Conservation (phyloP, 23 red algal genomes). For the Chondrus crispus region DNA sequence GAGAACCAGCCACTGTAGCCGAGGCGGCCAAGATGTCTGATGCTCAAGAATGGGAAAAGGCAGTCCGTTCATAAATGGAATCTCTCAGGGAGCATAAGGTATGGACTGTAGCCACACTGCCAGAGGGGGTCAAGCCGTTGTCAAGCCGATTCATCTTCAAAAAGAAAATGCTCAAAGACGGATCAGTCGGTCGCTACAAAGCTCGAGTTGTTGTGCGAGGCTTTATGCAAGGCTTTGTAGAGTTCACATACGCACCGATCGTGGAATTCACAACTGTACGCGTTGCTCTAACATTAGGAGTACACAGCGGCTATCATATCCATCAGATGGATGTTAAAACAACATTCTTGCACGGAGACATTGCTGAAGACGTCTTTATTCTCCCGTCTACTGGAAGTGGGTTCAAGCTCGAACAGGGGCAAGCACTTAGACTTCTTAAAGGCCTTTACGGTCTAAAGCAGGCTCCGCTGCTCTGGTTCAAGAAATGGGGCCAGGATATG, state of each 20-base stretch:
- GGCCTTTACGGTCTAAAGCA: conserved; percentile 19
- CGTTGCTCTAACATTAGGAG: not conserved
- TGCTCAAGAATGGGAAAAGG: not conserved
- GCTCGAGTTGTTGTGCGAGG: not conserved
- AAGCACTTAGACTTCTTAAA: not conserved
- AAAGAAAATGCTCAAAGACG: not conserved
- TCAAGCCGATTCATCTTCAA: not conserved
- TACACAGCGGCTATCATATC: not conserved
- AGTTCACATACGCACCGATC: not conserved
- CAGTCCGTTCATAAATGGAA: not conserved
- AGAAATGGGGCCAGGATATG: not conserved
- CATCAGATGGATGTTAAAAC: not conserved
- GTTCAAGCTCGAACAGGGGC: not conserved
- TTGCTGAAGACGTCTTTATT: not conserved
- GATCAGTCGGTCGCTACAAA: not conserved
- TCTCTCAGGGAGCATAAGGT: not conserved
- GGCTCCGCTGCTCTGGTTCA: conserved; percentile 3
- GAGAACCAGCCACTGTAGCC: not conserved
- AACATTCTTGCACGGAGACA: not conserved
- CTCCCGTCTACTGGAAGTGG: not conserved
- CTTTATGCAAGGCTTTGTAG: not conserved
- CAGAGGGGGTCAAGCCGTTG: not conserved
- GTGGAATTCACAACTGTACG: not conserved
- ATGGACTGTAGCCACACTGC: not conserved
- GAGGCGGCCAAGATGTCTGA: not conserved